These are phyloP conservation scores for Fraxinus nigra DNA, from an alignment of 305 asterid species.

Conservation along the genomic window DNA sequence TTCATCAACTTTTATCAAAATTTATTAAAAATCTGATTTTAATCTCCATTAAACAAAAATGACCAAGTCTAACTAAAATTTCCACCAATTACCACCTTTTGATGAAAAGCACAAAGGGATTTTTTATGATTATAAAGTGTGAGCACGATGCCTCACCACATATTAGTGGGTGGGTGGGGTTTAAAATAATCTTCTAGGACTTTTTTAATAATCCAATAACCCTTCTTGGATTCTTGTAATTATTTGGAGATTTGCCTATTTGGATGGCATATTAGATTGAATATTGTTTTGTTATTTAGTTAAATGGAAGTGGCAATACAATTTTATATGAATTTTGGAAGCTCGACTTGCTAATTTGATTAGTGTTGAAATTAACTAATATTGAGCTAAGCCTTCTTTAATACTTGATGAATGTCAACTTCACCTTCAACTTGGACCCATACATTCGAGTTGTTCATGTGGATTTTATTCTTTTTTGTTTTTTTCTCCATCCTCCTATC, in stretches of 20 bases:
- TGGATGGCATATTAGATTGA: conserved; percentile 21
- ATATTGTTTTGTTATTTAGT: conserved; percentile 5
- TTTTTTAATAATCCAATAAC: conserved; percentile 11
- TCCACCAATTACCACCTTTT: conserved; percentile 26
- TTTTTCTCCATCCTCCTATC: neutral
- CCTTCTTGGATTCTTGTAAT: neutral
- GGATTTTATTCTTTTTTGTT: too few species aligned
- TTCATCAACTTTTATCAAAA: too few species aligned
- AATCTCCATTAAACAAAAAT: too few species aligned
- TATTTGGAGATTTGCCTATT: conserved; percentile 13
- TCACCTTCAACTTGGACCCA: neutral
- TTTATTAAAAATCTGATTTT: too few species aligned
- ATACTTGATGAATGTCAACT: neutral
- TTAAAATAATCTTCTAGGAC: neutral
- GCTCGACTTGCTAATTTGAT: neutral
- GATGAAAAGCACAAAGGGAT: neutral
- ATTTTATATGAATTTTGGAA: neutral
- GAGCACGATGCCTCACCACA: neutral
- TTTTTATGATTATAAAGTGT: neutral
- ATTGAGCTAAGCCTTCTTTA: neutral
- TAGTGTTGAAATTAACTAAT: neutral
- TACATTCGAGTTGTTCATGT: neutral
- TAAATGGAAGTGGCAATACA: conserved; percentile 5
- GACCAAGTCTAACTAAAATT: conserved; percentile 20
- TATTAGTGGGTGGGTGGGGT: neutral